Conservation (phyloP, 768 basidiomycete genomes). For the Coprinopsis sp. region DNA sequence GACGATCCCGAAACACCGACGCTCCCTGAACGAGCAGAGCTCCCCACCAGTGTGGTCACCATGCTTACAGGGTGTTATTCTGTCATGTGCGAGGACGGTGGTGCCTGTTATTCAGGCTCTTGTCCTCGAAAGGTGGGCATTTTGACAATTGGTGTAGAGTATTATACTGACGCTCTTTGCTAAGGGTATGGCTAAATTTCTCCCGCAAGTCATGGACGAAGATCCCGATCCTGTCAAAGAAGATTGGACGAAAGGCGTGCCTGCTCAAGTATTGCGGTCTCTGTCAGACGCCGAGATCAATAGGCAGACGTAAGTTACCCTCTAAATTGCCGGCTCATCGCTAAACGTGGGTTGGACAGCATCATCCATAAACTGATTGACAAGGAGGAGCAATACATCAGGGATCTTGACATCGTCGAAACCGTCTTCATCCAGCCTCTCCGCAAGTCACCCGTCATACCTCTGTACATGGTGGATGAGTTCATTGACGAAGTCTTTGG, state of each 20-base stretch:
- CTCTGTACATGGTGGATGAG: constrained; percentile 56
- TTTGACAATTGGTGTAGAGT: background rate
- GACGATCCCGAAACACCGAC: constrained; percentile 72
- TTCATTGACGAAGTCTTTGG: constrained; percentile 91
- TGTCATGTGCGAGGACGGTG: constrained; percentile 76
- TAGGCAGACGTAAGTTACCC: constrained; percentile 59
- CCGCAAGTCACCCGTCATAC: constrained; percentile 37
- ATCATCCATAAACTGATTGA: constrained; percentile 86
- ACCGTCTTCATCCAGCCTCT: constrained; percentile 53
- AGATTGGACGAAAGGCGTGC: constrained; percentile 47
- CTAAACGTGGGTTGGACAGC: constrained; percentile 21
- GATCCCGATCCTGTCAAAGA: constrained; percentile 28
- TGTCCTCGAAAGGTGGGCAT: constrained; percentile 65
- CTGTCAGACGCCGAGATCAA: constrained; percentile 75
- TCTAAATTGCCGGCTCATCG: background rate
- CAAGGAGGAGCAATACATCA: constrained; percentile 85
- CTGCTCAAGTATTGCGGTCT: constrained; percentile 31
- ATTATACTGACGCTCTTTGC: constrained; percentile 2
- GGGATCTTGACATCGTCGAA: constrained; percentile 83
- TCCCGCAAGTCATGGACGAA: constrained; percentile 26
- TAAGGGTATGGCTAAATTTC: constrained; percentile 13
- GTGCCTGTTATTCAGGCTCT: constrained; percentile 74
- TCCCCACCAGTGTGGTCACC: constrained; percentile 89
- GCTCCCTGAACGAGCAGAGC: constrained; percentile 55
- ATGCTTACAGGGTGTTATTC: constrained; percentile 89